A percentile compares a stretch with the other conserved stretches of the same genome.
Conservation (phyloP, 495 filamentous ascomycete species). For the Diplogelasinospora grovesii region DNA sequence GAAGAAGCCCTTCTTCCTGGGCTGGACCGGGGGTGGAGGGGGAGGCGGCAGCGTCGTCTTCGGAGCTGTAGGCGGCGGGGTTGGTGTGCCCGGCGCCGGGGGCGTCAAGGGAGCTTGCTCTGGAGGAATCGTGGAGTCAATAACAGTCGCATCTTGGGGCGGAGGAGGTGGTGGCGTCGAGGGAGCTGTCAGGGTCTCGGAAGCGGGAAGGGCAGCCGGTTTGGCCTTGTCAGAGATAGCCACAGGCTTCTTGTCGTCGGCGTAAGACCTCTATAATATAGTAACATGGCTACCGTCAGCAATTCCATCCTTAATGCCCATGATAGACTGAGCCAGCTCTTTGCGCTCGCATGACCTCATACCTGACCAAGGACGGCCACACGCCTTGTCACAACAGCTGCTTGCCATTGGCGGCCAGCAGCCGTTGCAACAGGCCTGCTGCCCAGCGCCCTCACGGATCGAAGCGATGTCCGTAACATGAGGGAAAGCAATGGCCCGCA, state of each 20-base stretch:
- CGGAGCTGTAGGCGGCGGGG: constrained; percentile 4
- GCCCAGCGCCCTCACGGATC: constrained; percentile 49
- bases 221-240: constrained; percentile 39
- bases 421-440: constrained; percentile 41
- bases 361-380: constrained; percentile 25
- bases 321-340: neutral
- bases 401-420: constrained; percentile 51
- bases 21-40: constrained; percentile 42
- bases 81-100: constrained; percentile 23
- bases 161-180: constrained; percentile 42
- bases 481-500: constrained; percentile 45
- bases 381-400: constrained; percentile 27
- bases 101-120: constrained; percentile 56
- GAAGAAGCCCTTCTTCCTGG: constrained; percentile 68
- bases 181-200: constrained; percentile 47
- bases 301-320: too few species aligned
- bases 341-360: constrained; percentile 15
- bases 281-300: constrained; percentile 1
- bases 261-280: constrained; percentile 47
- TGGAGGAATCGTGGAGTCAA: constrained; percentile 49
- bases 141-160: constrained; percentile 33
- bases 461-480: constrained; percentile 64
- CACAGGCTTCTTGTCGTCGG: constrained; percentile 48
- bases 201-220: constrained; percentile 50
- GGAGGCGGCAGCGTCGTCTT: constrained; percentile 36